Conservation (phyloP, 1,284 basidiomycete species). For the Hortiboletus rubellus region DNA sequence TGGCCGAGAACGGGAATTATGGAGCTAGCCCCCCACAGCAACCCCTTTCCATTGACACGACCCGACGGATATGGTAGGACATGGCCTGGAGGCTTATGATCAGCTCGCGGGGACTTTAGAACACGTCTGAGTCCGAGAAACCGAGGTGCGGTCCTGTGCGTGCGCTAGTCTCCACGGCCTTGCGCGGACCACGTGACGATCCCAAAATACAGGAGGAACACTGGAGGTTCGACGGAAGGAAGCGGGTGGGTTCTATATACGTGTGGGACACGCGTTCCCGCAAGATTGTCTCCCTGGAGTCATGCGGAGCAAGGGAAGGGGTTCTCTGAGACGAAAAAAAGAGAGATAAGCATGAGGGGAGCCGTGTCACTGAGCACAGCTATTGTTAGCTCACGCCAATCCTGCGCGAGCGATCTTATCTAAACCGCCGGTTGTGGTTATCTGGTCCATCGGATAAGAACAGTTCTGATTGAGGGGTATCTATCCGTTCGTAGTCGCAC, state of each 20-base stretch:
- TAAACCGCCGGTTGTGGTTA: conserved; percentile 9
- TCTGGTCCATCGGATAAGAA: conserved; percentile 2
- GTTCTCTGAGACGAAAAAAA: conserved; percentile 15
- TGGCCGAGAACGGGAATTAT: conserved; percentile 17
- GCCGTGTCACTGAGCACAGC: neutral
- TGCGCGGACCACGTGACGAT: conserved; percentile 6
- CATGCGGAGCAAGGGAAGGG: conserved; percentile 17
- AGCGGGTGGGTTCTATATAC: neutral
- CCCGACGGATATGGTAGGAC: conserved; percentile 17
- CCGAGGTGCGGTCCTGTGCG: conserved; percentile 8
- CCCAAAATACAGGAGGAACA: conserved; percentile 1
- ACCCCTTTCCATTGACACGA: conserved; percentile 22
- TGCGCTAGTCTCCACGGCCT: conserved; percentile 5
- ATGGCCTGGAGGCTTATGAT: conserved; percentile 1
- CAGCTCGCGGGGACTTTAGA: neutral
- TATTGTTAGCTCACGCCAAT: conserved; percentile 21
- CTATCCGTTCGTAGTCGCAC: neutral
- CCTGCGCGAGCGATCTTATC: conserved; percentile 18
- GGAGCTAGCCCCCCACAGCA: conserved; percentile 17
- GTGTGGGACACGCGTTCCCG: conserved; percentile 16
- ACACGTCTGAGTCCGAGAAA: conserved; percentile 3
- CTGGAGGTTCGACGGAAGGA: neutral
- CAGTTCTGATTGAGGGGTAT: neutral
- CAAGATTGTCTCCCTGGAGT: conserved; percentile 6
- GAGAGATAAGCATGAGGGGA: conserved; percentile 6